Conservation (phyloP, 805 yeast species). For the Saccharomycopsis guyanensis region DNA sequence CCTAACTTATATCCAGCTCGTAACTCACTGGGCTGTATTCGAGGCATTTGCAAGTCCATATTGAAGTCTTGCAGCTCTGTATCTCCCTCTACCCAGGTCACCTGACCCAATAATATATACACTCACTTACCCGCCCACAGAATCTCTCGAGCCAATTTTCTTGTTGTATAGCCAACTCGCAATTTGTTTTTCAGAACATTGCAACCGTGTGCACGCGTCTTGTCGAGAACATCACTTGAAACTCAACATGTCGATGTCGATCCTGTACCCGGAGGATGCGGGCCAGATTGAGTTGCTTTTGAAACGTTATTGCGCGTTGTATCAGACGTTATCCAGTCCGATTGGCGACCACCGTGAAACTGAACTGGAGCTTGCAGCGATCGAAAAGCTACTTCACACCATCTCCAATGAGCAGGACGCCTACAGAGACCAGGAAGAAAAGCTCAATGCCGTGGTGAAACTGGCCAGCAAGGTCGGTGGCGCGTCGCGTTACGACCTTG, state of each 20-base stretch:
- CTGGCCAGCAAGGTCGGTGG: constrained; percentile 21
- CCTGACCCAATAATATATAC: too few relatives aligned
- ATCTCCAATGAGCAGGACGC: constrained; percentile 36
- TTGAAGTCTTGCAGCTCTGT: too few relatives aligned
- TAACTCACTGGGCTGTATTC: constrained; percentile 10
- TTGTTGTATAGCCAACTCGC: too few relatives aligned
- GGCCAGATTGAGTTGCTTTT: constrained; percentile 23
- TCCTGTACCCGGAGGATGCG: constrained; percentile 15
- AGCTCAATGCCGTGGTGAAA: constrained; percentile 10
- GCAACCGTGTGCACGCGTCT: neutral
- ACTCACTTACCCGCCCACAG: too few relatives aligned
- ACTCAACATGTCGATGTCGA: constrained; percentile 2
- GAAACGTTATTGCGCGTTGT: constrained; percentile 26
- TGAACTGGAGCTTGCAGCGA: constrained; percentile 34
- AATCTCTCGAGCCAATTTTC: too few relatives aligned
- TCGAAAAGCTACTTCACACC: constrained; percentile 34
- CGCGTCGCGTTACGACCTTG: constrained; percentile 34
- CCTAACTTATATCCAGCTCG: neutral
- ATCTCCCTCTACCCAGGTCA: too few relatives aligned
- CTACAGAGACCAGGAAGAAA: constrained; percentile 27
- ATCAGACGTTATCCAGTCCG: constrained; percentile 14
- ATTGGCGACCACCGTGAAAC: constrained; percentile 19
- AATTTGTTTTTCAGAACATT: neutral
- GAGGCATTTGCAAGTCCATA: constrained; percentile 12
- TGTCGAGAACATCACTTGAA: too few relatives aligned